Base-by-base conservation (phyloP, 129 eudicot species). In the Pseudognaphalium luteoalbum region DNA sequence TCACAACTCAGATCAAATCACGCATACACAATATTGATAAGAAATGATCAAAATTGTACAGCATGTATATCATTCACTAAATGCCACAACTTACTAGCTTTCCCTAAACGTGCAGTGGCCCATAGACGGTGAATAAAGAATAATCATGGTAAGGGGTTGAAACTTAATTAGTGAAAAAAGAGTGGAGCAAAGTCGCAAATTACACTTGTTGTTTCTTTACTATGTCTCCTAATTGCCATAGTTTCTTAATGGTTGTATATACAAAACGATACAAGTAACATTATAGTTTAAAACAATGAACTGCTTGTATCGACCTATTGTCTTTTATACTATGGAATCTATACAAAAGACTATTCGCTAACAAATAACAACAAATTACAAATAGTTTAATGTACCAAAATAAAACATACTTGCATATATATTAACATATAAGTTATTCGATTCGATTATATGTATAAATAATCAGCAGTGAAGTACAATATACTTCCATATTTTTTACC, bases 181-280 rank as follows among this genome's bases (percentile, higher is more conserved):
- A 47, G 83, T 66, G 70, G 86, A 81, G 79, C 54, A 30, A 33
- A 68, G 75, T 84, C 81, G 78, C 47, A 63, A 63, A 22, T 77
- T 70, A 85, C 82, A 79, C 79, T 85, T 71, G 39, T 21, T 60
- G 68, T 44, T 29, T 80, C 83, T 73, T 80, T 80, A 73, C 73
- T 80, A 73, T 66, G 83, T 73, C 83, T 44, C 74, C 70, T 56
- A 74, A 57, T 73, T 73, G 74, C 83, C 56, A 73, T 37, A 72
- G 35, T 66, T 54, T 61, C 22, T 35, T 12, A 67, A 37, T 33
- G 54, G 60, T 70, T 70, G 71, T n/a, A 60, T 60, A 60, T 70
- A 29, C 71, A 44, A 61, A 47, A 15, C 17, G 0, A 62, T n/a
- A 74, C 42, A 63, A 62, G 35, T 14, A 15, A 57, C 77, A 64